Percentiles rank a stretch among this genome's conserved stretches.
Evolutionary conservation across 805 yeast species (phyloP).

Genomic region (Ogataea trehaloabstinens): DNA sequence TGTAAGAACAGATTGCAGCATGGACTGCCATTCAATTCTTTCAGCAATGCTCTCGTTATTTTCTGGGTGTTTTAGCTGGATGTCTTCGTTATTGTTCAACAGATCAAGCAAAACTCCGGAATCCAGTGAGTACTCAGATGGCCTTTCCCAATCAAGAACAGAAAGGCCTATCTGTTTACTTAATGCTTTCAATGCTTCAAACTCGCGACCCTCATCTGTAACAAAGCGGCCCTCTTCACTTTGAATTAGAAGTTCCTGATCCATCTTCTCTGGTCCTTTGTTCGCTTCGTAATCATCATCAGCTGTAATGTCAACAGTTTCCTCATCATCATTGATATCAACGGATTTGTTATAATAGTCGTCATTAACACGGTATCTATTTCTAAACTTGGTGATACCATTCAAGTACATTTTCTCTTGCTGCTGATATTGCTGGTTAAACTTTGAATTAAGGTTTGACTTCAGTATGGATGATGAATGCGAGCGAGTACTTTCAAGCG

Average conservation of each 20-base stretch:
- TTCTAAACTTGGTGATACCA: conserved; percentile 37
- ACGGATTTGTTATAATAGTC: conserved; percentile 57
- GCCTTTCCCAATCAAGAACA: conserved; percentile 31
- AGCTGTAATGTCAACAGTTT: conserved; percentile 23
- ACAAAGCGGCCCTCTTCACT: conserved; percentile 17
- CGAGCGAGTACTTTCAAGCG: conserved; percentile 22
- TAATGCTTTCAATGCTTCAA: conserved; percentile 30
- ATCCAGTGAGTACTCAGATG: conserved; percentile 34
- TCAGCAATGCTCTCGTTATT: conserved; percentile 50
- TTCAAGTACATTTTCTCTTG: conserved; percentile 52
- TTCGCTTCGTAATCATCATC: conserved; percentile 26
- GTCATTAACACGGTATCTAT: conserved; percentile 37
- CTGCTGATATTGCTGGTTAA: conserved; percentile 44
- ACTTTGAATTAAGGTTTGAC: conserved; percentile 31
- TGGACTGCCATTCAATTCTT: conserved; percentile 92
- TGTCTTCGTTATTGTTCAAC: conserved; percentile 36
- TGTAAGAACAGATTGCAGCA: conserved; percentile 84
- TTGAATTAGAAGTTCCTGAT: conserved; percentile 14
- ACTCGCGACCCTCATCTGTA: conserved; percentile 24
- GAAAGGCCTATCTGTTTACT: conserved; percentile 33
- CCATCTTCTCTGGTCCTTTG: conserved; percentile 17
- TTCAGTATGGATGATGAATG: conserved; percentile 29
- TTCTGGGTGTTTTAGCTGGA: conserved; percentile 27
- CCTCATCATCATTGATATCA: conserved; percentile 35
- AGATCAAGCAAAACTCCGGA: conserved; percentile 33